Evolutionary conservation across 1,139 yeast species (phyloP), one percentile per base, ranked within the genome.

Genomic region (Debaryomyces sp.): DNA sequence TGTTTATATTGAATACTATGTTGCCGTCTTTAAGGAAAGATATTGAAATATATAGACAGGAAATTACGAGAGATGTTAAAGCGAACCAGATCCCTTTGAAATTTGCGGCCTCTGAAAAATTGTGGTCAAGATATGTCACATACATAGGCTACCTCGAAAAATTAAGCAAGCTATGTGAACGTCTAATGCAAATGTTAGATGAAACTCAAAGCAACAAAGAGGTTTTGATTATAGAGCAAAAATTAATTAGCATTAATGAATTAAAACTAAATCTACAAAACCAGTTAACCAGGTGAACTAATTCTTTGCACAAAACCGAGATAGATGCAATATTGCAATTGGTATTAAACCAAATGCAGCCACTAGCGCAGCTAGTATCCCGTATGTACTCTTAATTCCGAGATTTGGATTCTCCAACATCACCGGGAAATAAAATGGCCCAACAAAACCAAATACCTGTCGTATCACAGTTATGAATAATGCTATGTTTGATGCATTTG

Each of bases 11-110:
- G 6, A 56, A 51, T 23, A 57, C 58, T 10, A 53, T 73, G n/a
- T 44, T 73, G 6, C 79, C 78, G 0, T 50, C 54, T 10, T 56
- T 75, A 23, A 50, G 75, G 8, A 41, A 47, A 13, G 70, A 66
- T 51, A 50, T 64, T 46, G 51, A 47, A 15, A 45, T 29, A 8
- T 49, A 54, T 26, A 41, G 44, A 38, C 10, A 41, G 26, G 45
- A 48, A 15, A 49, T 46, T 21, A 45, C 45, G 21, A 26, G 51
- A 29, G 50, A 52, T 18, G 45, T 53, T n/a, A 52, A 56, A 47
- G 44, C 44, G 21, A 48, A 55, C 17, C 57, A 57, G 43, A 36
- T 60, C 23, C 51, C 56, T 3, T 52, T 44, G 21, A 57, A 59
- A 48, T 38, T 56, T 8, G 43, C 46, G 10, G 41, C 51, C 12